phyloP scores from a whole-genome alignment of 345 rosid species.

The Tarenaya hassleriana region DNA sequence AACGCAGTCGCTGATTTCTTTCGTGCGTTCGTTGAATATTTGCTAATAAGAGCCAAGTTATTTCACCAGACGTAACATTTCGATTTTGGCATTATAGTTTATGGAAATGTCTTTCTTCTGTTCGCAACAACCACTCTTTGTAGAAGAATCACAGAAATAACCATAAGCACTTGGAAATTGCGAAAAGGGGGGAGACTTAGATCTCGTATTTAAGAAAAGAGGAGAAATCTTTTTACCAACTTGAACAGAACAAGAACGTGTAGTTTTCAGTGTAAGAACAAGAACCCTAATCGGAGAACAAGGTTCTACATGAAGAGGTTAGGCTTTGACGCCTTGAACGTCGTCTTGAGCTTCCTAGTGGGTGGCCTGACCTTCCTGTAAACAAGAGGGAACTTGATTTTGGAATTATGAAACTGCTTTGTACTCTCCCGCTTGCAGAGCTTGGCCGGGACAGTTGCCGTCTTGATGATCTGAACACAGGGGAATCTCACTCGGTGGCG shows the following conservation, averaged over 20 bases:
- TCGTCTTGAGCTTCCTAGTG: constrained; percentile 55
- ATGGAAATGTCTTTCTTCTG: too few species aligned
- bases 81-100: too few species aligned
- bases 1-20: constrained; percentile 7
- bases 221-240: too few species aligned
- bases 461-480: constrained; percentile 61
- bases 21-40: too few species aligned
- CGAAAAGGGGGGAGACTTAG: too few species aligned
- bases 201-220: too few species aligned
- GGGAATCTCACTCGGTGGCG: constrained; percentile 63
- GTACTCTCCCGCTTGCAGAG: constrained; percentile 56
- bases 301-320: constrained; percentile 45
- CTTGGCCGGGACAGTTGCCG: constrained; percentile 43
- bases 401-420: constrained; percentile 57
- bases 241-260: constrained; percentile 4
- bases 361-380: constrained; percentile 52
- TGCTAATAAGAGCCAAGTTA: too few species aligned
- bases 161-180: too few species aligned
- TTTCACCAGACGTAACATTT: too few species aligned
- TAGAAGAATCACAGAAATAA: too few species aligned
- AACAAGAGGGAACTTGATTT: constrained; percentile 47
- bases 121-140: too few species aligned
- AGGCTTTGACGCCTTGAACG: constrained; percentile 45
- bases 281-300: constrained; percentile 13
- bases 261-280: constrained; percentile 10